These are phyloP conservation scores for Globisporangium irregulare DNA, from an alignment of 352 stramenopile genomes.

Conservation along the genomic window DNA sequence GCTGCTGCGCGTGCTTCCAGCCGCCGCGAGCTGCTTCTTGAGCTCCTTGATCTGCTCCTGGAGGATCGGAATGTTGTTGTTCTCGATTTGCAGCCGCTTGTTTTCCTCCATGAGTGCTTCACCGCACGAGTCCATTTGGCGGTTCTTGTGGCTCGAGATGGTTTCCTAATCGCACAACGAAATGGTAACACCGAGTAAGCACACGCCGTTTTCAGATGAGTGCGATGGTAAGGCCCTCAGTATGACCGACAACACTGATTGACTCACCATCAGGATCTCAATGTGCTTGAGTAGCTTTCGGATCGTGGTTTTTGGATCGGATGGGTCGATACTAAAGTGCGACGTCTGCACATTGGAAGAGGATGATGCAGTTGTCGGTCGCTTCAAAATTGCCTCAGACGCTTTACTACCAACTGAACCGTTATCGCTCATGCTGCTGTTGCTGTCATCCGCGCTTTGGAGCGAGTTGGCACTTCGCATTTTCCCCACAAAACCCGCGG, in stretches of 20 bases:
- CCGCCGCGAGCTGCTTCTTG: constrained; percentile 45
- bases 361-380: constrained; percentile 21
- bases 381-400: neutral
- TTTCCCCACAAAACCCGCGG: constrained; percentile 47
- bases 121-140: constrained; percentile 44
- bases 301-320: constrained; percentile 77
- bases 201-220: neutral
- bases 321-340: constrained; percentile 71
- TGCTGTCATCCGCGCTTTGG: neutral
- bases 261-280: constrained; percentile 63
- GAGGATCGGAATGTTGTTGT: constrained; percentile 85
- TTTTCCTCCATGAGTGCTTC: constrained; percentile 59
- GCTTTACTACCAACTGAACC: neutral
- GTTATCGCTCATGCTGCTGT: neutral
- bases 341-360: constrained; percentile 32
- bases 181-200: neutral
- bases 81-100: constrained; percentile 64
- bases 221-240: too few species aligned
- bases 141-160: constrained; percentile 51
- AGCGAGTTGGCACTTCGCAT: constrained; percentile 55
- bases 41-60: constrained; percentile 63
- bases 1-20: neutral
- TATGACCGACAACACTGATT: too few species aligned
- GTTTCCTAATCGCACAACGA: constrained; percentile 34
- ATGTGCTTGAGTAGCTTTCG: constrained; percentile 84